Conservation (phyloP, 2,329 filamentous ascomycete genomes). For the Trichoderma sp. region DNA sequence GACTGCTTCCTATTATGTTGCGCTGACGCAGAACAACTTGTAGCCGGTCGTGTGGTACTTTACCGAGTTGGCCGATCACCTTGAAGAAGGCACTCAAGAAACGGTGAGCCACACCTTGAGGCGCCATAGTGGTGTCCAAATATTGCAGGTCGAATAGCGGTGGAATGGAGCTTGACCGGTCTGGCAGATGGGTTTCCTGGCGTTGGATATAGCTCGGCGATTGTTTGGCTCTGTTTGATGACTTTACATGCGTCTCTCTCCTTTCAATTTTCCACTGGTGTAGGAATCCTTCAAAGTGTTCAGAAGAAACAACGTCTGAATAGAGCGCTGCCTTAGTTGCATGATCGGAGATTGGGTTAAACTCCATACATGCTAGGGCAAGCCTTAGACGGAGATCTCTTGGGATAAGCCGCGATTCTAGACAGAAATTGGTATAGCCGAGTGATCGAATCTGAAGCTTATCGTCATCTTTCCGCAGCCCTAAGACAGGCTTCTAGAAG, state of each 20-base stretch:
- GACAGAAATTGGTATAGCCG: slow-evolving; percentile 8
- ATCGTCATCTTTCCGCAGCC: not conserved
- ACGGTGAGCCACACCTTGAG: not conserved
- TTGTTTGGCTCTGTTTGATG: not conserved
- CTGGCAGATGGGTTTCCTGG: no score
- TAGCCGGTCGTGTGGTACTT: not conserved
- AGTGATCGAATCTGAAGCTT: not conserved
- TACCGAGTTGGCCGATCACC: not conserved
- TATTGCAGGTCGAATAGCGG: not conserved
- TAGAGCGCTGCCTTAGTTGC: not conserved
- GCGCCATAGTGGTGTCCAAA: not conserved
- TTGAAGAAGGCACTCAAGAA: not conserved
- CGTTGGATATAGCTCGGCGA: no score
- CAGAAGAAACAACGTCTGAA: not conserved
- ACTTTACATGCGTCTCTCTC: no score
- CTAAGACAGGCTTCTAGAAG: slow-evolving; percentile 7
- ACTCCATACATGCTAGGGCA: not conserved
- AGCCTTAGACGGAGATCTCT: not conserved
- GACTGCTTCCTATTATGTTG: not conserved
- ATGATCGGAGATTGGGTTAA: not conserved
- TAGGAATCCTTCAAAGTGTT: no score
- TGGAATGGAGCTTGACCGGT: no score
- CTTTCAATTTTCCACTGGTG: no score
- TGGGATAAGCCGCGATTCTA: not conserved
- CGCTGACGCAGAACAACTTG: not conserved